phyloP scores from a whole-genome alignment of 345 rosid genomes.

The Carallia brachiata region DNA sequence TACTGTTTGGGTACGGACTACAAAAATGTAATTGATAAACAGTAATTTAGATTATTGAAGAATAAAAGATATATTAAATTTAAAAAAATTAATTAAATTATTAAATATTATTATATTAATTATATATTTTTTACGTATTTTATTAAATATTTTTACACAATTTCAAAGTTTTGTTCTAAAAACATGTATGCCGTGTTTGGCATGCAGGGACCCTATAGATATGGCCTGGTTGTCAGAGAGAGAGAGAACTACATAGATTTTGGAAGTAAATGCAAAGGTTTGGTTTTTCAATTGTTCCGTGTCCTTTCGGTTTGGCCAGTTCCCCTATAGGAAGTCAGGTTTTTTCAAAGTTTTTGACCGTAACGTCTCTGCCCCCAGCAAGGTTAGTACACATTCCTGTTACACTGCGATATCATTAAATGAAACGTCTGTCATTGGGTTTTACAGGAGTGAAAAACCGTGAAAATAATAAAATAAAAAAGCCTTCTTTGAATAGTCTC shows the following conservation, averaged over 20 bases:
- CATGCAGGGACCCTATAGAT: slow-evolving; percentile 16
- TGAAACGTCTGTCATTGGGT: slow-evolving; percentile 31
- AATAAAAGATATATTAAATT: too few relatives aligned
- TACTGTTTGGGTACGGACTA: too few relatives aligned
- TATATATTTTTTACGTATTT: too few relatives aligned
- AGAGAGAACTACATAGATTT: not conserved
- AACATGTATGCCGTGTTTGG: slow-evolving; percentile 2
- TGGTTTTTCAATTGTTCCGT: slow-evolving; percentile 11
- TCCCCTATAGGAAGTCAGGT: slow-evolving; percentile 17
- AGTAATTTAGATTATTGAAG: too few relatives aligned
- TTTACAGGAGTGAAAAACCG: slow-evolving; percentile 16
- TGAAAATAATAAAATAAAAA: not conserved
- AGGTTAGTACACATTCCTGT: slow-evolving; percentile 39
- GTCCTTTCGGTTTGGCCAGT: slow-evolving; percentile 14
- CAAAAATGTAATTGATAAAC: too few relatives aligned
- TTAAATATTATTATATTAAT: too few relatives aligned
- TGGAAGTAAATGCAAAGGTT: slow-evolving; percentile 23
- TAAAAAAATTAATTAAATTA: too few relatives aligned
- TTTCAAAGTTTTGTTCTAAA: too few relatives aligned
- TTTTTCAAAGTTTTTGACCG: slow-evolving; percentile 37
- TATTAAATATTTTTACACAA: too few relatives aligned
- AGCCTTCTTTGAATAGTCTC: not conserved
- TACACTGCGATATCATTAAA: slow-evolving; percentile 28
- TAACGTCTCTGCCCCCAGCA: slow-evolving; percentile 12
- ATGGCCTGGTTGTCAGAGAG: not conserved